Base-by-base conservation (phyloP, 129 eudicot genomes). In the Pittosporum tobira region DNA sequence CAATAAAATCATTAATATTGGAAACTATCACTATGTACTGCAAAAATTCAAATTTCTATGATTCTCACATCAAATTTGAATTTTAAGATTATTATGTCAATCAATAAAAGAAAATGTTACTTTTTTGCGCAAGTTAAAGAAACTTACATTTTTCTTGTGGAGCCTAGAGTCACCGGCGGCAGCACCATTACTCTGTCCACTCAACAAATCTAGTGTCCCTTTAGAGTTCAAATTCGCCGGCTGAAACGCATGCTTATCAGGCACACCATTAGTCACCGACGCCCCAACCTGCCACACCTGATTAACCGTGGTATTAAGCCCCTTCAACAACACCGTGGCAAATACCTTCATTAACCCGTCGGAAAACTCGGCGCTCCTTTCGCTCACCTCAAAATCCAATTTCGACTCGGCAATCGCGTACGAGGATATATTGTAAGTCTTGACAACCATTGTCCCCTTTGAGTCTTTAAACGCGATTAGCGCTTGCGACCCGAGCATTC, bases 211-310 rank as follows among this genome's bases (percentile, higher is more conserved):
- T 61, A 84, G n/a, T 27, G 68, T 59, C 21, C 82, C 87, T 68
- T 80, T 81, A 0, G 94, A 43, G 29, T 37, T 52, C 80, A 88
- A 61, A 84, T 88, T 88, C 45, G 57, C 94, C 28, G 83, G 63
- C 70, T 48, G 63, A 51, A 88, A 81, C 9, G 46, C 87, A 61
- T 88, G 96, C 73, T 59, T 81, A 34, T 22, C 88, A 68, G 96
- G 96, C 53, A 71, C 24, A 14, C 88, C 95, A 10, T 60, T 55
- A 1, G 34, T 44, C 19, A 84, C 88, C 40, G 85, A 44, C 40
- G 85, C 59, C 6, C 96, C 96, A n/a, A 84, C 94, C 80, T 88
- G 97, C 97, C 96, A 88, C 3, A 88, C 84, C 52, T 88, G 94
- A 68, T 88, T 88, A 51, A 84, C 74, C 62, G 43, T 38, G 57